phyloP scores from a whole-genome alignment of 2,329 filamentous ascomycete genomes.

The Zymoseptoria crescenta region DNA sequence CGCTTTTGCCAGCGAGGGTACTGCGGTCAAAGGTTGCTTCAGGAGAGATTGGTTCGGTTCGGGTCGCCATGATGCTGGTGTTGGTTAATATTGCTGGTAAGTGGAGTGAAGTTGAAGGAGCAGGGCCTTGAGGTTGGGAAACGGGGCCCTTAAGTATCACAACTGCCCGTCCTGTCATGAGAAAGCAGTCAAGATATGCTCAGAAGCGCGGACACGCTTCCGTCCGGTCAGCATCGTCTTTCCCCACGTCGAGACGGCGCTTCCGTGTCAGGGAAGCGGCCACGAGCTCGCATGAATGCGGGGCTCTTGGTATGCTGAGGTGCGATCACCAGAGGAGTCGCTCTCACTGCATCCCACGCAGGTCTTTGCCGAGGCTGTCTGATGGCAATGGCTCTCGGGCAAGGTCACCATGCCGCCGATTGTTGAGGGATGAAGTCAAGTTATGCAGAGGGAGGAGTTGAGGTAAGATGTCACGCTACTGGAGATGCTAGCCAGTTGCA shows the following conservation, averaged over 20 bases:
- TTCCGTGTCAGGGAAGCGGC: background rate
- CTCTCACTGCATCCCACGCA: background rate
- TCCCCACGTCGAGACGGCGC: background rate
- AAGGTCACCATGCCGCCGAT: background rate
- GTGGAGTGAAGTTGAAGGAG: background rate
- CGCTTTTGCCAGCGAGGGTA: slow-evolving; percentile 38
- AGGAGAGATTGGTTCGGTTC: slow-evolving; percentile 25
- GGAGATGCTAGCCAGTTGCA: background rate
- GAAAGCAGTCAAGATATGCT: background rate
- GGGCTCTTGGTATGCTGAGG: background rate
- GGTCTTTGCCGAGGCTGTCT: background rate
- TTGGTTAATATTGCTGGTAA: background rate
- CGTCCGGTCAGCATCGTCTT: background rate
- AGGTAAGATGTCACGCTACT: background rate
- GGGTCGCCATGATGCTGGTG: slow-evolving; percentile 6
- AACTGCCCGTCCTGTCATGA: background rate
- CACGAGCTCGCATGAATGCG: background rate
- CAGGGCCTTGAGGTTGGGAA: too few relatives aligned
- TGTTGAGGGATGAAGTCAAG: background rate
- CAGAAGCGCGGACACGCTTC: background rate
- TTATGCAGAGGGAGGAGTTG: background rate
- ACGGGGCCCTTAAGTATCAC: too few relatives aligned
- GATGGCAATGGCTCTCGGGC: background rate
- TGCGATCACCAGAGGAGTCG: background rate
- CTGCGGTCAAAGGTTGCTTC: slow-evolving; percentile 31